Evolutionary conservation across 139 green algal species (phyloP).

Genomic region (Chlamydomonas urium): DNA sequence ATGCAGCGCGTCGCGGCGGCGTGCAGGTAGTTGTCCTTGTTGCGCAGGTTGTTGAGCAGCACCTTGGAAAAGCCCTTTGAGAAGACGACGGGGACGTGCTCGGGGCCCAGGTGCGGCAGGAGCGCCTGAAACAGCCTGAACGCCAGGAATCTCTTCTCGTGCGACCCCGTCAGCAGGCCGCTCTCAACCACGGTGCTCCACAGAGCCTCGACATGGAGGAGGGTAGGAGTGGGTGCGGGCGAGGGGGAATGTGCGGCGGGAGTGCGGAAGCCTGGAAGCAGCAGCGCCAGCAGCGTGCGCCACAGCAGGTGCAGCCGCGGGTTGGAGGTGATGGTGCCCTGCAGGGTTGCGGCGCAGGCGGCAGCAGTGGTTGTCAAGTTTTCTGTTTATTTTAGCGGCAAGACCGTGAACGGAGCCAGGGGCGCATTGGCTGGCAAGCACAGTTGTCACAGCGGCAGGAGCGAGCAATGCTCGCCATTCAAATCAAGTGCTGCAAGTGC

Average conservation of each 20-base stretch:
- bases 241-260: too few species aligned
- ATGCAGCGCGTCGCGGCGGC: constrained; percentile 47
- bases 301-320: constrained; percentile 69
- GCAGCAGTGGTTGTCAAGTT: constrained; percentile 26
- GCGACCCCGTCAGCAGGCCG: constrained; percentile 50
- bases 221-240: too few species aligned
- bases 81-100: constrained; percentile 20
- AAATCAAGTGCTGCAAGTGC: too few species aligned
- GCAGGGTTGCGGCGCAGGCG: constrained; percentile 21
- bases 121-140: constrained; percentile 66
- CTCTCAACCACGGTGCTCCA: constrained; percentile 54
- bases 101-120: constrained; percentile 42
- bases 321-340: constrained; percentile 34
- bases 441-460: too few species aligned
- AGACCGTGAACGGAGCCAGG: too few species aligned
- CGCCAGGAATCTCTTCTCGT: constrained; percentile 69
- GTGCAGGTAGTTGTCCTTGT: constrained; percentile 57
- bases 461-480: too few species aligned
- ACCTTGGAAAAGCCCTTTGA: constrained; percentile 11
- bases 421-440: too few species aligned
- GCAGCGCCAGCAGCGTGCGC: constrained; percentile 60
- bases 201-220: constrained; percentile 45
- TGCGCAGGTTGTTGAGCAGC: constrained; percentile 39
- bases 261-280: constrained; percentile 46
- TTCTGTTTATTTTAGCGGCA: too few species aligned